phyloP scores from a whole-genome alignment of 1,284 basidiomycete species.

The Apiotrichum domesticum region DNA sequence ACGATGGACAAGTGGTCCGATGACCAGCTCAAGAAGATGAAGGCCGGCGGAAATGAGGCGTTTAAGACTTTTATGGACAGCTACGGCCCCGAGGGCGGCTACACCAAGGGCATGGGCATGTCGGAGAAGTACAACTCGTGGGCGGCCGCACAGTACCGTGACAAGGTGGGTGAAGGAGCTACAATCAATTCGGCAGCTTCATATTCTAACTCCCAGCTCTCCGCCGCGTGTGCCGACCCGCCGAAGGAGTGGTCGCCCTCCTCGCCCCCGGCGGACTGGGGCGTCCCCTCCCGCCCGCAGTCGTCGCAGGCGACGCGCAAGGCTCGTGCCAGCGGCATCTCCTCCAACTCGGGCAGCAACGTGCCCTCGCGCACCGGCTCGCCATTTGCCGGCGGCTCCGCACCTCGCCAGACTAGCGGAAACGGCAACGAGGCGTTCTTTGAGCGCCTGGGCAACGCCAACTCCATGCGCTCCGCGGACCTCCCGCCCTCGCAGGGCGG shows the following conservation, averaged over 20 bases:
- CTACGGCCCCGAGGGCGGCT: slow-evolving; percentile 70
- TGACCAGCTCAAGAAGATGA: slow-evolving; percentile 83
- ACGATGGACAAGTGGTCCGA: slow-evolving; percentile 96
- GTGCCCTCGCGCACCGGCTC: slow-evolving; percentile 13
- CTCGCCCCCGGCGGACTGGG: slow-evolving; percentile 28
- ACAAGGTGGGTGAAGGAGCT: slow-evolving; percentile 59
- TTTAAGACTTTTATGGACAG: slow-evolving; percentile 71
- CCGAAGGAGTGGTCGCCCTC: slow-evolving; percentile 40
- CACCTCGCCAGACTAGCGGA: slow-evolving; percentile 7
- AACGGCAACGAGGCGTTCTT: slow-evolving; percentile 46
- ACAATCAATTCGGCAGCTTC: not conserved
- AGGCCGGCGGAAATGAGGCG: slow-evolving; percentile 79
- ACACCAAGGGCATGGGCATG: slow-evolving; percentile 60
- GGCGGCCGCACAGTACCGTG: slow-evolving; percentile 84
- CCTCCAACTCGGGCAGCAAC: not conserved
- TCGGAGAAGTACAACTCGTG: slow-evolving; percentile 84
- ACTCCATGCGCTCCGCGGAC: slow-evolving; percentile 37
- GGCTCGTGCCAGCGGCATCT: slow-evolving; percentile 29
- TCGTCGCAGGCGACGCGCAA: slow-evolving; percentile 44
- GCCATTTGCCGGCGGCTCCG: slow-evolving; percentile 3
- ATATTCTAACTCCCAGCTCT: slow-evolving; percentile 22
- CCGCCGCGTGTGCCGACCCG: slow-evolving; percentile 39
- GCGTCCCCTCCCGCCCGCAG: slow-evolving; percentile 27
- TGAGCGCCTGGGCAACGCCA: slow-evolving; percentile 41
- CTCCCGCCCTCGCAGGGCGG: slow-evolving; percentile 47